These are phyloP conservation scores for Actinomucor elegans DNA, from an alignment of 371 early-diverging fungal genomes.

Conservation along the genomic window DNA sequence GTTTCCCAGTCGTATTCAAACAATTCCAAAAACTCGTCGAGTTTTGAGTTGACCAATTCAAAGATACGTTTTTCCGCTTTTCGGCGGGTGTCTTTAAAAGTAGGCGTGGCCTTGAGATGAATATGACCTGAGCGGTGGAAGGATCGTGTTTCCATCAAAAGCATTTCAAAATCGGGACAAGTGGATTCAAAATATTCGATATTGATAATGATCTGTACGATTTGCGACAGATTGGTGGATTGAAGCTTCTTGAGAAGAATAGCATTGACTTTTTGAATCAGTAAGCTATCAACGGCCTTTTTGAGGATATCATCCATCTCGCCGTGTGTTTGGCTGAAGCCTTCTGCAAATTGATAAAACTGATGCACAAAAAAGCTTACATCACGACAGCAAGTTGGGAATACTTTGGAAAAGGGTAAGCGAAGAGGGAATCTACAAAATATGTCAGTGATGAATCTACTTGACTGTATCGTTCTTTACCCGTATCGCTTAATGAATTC, in stretches of 20 bases:
- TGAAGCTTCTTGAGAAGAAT: constrained; percentile 68
- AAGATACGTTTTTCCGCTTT: constrained; percentile 81
- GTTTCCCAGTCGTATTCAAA: constrained; percentile 83
- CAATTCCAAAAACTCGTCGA: constrained; percentile 78
- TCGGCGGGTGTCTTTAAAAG: constrained; percentile 72
- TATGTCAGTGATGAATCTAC: background rate
- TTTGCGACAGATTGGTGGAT: constrained; percentile 70
- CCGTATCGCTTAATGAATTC: constrained; percentile 44
- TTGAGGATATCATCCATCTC: constrained; percentile 89
- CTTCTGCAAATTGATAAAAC: constrained; percentile 86
- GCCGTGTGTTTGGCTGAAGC: constrained; percentile 79
- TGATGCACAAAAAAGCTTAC: constrained; percentile 74
- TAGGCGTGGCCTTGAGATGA: constrained; percentile 66
- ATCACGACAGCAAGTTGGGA: constrained; percentile 71
- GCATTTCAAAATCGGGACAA: constrained; percentile 76
- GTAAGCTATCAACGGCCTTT: constrained; percentile 77
- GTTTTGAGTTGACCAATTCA: constrained; percentile 77
- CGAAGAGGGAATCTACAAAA: constrained; percentile 71
- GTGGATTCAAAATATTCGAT: constrained; percentile 78
- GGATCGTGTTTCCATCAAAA: constrained; percentile 68
- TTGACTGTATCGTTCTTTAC: constrained; percentile 8
- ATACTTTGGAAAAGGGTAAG: constrained; percentile 82
- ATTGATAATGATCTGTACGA: constrained; percentile 83
- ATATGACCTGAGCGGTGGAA: constrained; percentile 60
- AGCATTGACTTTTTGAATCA: constrained; percentile 74